Evolutionary conservation across 345 rosid species (phyloP).

Genomic region (Gossypium stocksii): DNA sequence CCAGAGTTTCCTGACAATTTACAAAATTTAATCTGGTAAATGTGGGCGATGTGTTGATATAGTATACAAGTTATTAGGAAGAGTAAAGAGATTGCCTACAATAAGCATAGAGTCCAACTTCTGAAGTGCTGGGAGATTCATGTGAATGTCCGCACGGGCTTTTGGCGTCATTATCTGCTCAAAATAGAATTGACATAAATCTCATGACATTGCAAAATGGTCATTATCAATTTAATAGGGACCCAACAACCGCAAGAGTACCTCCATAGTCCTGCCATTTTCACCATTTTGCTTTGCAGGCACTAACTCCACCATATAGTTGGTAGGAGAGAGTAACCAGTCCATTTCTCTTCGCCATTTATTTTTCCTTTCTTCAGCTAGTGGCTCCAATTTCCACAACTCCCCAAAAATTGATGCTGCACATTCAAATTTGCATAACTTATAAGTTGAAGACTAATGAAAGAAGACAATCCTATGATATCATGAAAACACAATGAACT

Average conservation of each 20-base stretch:
- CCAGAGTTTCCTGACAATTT: conserved; percentile 63
- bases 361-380: conserved; percentile 64
- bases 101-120: conserved; percentile 90
- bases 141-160: conserved; percentile 82
- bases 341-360: conserved; percentile 92
- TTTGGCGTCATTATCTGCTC: conserved; percentile 92
- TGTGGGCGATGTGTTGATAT: background rate
- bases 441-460: background rate
- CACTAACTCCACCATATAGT: conserved; percentile 91
- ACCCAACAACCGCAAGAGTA: conserved; percentile 19
- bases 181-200: conserved; percentile 23
- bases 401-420: conserved; percentile 91
- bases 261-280: conserved; percentile 83
- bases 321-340: conserved; percentile 91
- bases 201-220: conserved; percentile 13
- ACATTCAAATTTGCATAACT: conserved; percentile 11
- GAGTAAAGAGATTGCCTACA: conserved; percentile 45
- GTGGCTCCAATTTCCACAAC: conserved; percentile 91
- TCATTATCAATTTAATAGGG: background rate
- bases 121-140: conserved; percentile 95
- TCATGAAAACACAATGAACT: background rate
- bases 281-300: conserved; percentile 87
- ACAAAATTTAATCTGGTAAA: conserved; percentile 2
- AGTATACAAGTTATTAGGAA: background rate
- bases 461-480: background rate